Conservation (phyloP, 805 yeast species). For the Cyberlindnera maritima region DNA sequence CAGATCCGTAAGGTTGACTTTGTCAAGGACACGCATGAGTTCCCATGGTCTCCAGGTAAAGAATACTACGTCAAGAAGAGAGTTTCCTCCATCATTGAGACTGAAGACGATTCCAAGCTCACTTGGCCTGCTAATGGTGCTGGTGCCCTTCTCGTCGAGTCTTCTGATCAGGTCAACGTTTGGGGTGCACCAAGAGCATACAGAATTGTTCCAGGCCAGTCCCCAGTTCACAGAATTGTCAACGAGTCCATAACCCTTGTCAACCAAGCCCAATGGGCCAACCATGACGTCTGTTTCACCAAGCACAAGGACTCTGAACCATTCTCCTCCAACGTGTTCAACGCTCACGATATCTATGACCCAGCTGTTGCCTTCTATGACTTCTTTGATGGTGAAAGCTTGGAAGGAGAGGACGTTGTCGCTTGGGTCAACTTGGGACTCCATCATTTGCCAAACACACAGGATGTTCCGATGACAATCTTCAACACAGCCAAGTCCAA, state of each 20-base stretch:
- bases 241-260: slow-evolving; percentile 18
- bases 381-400: slow-evolving; percentile 27
- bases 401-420: slow-evolving; percentile 29
- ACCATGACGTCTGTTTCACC: slow-evolving; percentile 23
- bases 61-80: slow-evolving; percentile 20
- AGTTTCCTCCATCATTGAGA: slow-evolving; percentile 15
- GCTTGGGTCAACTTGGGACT: slow-evolving; percentile 30
- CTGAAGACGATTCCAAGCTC: slow-evolving; percentile 23
- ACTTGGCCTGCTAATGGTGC: slow-evolving; percentile 25
- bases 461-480: slow-evolving; percentile 30
- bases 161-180: slow-evolving; percentile 22
- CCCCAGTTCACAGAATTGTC: slow-evolving; percentile 23
- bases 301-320: slow-evolving; percentile 27
- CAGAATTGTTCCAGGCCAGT: slow-evolving; percentile 24
- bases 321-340: slow-evolving; percentile 23
- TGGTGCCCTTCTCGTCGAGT: slow-evolving; percentile 26
- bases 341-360: slow-evolving; percentile 24
- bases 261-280: slow-evolving; percentile 27
- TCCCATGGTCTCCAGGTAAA: slow-evolving; percentile 29
- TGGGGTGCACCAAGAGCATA: slow-evolving; percentile 31
- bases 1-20: slow-evolving; percentile 18
- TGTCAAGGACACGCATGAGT: slow-evolving; percentile 18
- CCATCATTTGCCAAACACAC: slow-evolving; percentile 31
- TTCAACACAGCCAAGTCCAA: slow-evolving; percentile 27
- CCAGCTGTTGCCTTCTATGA: slow-evolving; percentile 24